Conservation (phyloP, 495 filamentous ascomycete species). For the Annulohypoxylon nitens region DNA sequence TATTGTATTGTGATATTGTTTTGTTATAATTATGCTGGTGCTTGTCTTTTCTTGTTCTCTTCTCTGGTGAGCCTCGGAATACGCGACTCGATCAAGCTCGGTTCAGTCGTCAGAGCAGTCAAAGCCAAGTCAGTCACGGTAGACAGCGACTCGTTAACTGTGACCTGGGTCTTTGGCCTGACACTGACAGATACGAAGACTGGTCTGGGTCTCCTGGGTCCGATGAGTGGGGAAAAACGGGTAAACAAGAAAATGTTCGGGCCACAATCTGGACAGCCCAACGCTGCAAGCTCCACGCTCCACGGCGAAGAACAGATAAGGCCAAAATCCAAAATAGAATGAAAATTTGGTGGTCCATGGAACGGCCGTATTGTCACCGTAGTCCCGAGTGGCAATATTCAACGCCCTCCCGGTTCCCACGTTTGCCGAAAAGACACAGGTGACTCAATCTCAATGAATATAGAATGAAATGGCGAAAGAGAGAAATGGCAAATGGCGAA, state of each 20-base stretch:
- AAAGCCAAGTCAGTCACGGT: conserved; percentile 6
- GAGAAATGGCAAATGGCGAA: not conserved
- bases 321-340: conserved; percentile 28
- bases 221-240: conserved; percentile 41
- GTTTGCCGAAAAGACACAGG: conserved; percentile 5
- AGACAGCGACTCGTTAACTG: conserved; percentile 21
- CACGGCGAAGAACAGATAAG: conserved; percentile 45
- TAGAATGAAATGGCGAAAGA: conserved; percentile 3
- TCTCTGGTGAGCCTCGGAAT: not conserved
- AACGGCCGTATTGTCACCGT: conserved; percentile 38
- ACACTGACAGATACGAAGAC: conserved; percentile 18
- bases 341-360: conserved; percentile 14
- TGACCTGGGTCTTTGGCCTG: not conserved
- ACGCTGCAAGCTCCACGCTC: conserved; percentile 33
- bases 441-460: not conserved
- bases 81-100: conserved; percentile 24
- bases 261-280: conserved; percentile 49
- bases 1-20: not conserved
- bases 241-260: conserved; percentile 48
- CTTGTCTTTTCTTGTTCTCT: conserved; percentile 11
- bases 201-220: conserved; percentile 23
- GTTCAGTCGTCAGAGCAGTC: conserved; percentile 5
- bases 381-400: conserved; percentile 36
- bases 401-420: conserved; percentile 31
- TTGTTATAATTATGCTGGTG: conserved; percentile 2